Evolutionary conservation across 768 basidiomycete genomes (phyloP).

Genomic region (Hortiboletus campestris): DNA sequence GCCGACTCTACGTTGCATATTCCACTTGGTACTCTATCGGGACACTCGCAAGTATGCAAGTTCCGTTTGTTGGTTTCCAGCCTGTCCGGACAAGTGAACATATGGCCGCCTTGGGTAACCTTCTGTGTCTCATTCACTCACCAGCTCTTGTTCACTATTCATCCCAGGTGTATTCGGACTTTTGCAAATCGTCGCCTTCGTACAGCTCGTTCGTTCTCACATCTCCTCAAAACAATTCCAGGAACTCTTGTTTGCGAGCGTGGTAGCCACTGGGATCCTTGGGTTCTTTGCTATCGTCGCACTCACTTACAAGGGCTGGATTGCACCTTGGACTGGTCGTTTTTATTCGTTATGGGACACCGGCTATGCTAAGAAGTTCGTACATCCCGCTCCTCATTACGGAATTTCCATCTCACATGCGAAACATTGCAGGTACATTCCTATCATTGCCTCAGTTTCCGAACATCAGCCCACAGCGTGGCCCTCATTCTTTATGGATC

Average conservation of each 20-base stretch:
- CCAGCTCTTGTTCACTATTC: slow-evolving; percentile 5
- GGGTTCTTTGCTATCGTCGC: slow-evolving; percentile 72
- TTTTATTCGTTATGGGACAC: slow-evolving; percentile 99
- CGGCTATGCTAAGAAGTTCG: slow-evolving; percentile 95
- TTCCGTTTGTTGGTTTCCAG: slow-evolving; percentile 98
- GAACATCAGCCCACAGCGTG: slow-evolving; percentile 99
- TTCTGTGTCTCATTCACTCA: background rate
- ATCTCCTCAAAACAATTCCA: slow-evolving; percentile 93
- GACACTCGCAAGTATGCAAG: slow-evolving; percentile 97
- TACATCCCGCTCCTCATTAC: slow-evolving; percentile 3
- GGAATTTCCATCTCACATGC: background rate
- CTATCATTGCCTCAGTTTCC: slow-evolving; percentile 97
- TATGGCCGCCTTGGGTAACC: slow-evolving; percentile 90
- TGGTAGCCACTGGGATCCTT: slow-evolving; percentile 67
- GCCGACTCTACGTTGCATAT: slow-evolving; percentile 90
- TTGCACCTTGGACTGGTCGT: slow-evolving; percentile 99
- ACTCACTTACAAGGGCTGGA: slow-evolving; percentile 90
- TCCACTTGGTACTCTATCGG: slow-evolving; percentile 98
- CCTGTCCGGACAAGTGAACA: slow-evolving; percentile 98
- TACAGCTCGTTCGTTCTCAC: slow-evolving; percentile 83
- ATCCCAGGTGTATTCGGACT: slow-evolving; percentile 89
- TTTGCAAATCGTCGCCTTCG: slow-evolving; percentile 93
- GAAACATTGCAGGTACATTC: slow-evolving; percentile 67
- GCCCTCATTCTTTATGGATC: slow-evolving; percentile 99
- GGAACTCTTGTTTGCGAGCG: slow-evolving; percentile 65